Conservation (phyloP, 805 yeast genomes). For the Cyberlindnera maritima region DNA sequence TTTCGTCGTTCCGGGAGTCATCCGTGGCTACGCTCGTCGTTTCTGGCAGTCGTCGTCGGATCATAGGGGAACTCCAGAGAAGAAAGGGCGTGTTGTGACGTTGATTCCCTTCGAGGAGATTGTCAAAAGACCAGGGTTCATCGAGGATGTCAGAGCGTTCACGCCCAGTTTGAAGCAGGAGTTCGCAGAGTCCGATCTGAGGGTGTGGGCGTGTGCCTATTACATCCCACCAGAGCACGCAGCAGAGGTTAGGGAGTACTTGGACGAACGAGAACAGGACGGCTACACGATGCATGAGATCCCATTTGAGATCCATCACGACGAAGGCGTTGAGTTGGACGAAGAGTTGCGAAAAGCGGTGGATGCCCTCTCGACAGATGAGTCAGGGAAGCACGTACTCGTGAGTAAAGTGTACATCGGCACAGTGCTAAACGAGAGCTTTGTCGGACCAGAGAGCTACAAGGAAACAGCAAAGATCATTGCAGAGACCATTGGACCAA, state of each 20-base stretch:
- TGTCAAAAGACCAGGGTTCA: slow-evolving; percentile 37
- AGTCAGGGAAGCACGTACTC: slow-evolving; percentile 41
- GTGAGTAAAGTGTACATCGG: slow-evolving; percentile 78
- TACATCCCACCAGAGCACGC: slow-evolving; percentile 68
- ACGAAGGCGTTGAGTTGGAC: slow-evolving; percentile 5
- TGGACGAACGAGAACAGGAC: slow-evolving; percentile 84
- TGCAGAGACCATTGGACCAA: slow-evolving; percentile 61
- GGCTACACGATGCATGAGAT: slow-evolving; percentile 76
- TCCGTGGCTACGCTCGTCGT: slow-evolving; percentile 73
- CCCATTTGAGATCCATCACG: slow-evolving; percentile 50
- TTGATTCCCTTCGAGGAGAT: slow-evolving; percentile 61
- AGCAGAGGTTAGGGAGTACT: slow-evolving; percentile 56
- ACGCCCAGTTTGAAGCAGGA: slow-evolving; percentile 23
- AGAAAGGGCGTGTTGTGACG: slow-evolving; percentile 91
- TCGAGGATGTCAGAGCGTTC: slow-evolving; percentile 37
- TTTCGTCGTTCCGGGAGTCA: slow-evolving; percentile 64
- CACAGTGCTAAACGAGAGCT: slow-evolving; percentile 74
- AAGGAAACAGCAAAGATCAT: slow-evolving; percentile 61
- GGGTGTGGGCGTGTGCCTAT: slow-evolving; percentile 81
- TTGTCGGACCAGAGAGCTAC: slow-evolving; percentile 76
- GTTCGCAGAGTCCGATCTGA: slow-evolving; percentile 42
- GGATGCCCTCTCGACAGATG: slow-evolving; percentile 29
- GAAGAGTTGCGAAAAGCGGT: slow-evolving; percentile 12
- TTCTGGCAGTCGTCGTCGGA: slow-evolving; percentile 93
- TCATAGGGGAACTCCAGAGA: slow-evolving; percentile 82